Percentiles rank a stretch among this genome's conserved stretches.
Conservation (phyloP, 2,329 filamentous ascomycete species). For the Scytalidium lignicola region DNA sequence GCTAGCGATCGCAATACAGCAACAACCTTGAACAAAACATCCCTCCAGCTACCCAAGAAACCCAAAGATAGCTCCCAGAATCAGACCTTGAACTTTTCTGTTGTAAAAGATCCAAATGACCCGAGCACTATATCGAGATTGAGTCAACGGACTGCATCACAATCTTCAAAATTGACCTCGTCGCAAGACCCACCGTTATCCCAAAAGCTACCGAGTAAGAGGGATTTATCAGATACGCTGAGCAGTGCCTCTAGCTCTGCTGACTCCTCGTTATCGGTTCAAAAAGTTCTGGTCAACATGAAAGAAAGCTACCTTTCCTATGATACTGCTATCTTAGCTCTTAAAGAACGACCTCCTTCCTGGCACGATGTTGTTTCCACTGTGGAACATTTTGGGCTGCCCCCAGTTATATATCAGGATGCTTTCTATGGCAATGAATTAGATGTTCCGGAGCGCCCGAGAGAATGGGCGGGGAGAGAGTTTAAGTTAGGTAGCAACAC, state of each 20-base stretch:
- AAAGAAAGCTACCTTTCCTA: neutral
- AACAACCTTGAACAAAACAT: constrained; percentile 1
- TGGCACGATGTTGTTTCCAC: constrained; percentile 46
- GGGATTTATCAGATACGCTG: neutral
- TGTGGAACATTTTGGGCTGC: constrained; percentile 51
- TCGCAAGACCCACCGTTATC: neutral
- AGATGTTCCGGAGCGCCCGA: constrained; percentile 70
- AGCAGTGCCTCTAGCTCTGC: neutral
- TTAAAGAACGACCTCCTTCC: constrained; percentile 34
- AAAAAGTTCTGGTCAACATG: neutral
- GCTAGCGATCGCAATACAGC: neutral
- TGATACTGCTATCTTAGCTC: constrained; percentile 28
- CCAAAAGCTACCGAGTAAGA: neutral
- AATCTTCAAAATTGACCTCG: constrained; percentile 29
- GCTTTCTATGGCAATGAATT: constrained; percentile 79
- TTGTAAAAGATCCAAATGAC: constrained; percentile 72
- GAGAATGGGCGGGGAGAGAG: constrained; percentile 84
- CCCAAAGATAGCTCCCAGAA: constrained; percentile 25
- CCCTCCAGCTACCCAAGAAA: constrained; percentile 35
- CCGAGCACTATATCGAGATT: constrained; percentile 57
- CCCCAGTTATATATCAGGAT: constrained; percentile 74
- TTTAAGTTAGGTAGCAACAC: constrained; percentile 74
- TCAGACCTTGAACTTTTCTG: constrained; percentile 58
- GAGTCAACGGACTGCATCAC: constrained; percentile 58
- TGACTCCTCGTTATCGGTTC: neutral